Evolutionary conservation across 148 eudicot genomes (phyloP).

Genomic region (Cornus kousa): DNA sequence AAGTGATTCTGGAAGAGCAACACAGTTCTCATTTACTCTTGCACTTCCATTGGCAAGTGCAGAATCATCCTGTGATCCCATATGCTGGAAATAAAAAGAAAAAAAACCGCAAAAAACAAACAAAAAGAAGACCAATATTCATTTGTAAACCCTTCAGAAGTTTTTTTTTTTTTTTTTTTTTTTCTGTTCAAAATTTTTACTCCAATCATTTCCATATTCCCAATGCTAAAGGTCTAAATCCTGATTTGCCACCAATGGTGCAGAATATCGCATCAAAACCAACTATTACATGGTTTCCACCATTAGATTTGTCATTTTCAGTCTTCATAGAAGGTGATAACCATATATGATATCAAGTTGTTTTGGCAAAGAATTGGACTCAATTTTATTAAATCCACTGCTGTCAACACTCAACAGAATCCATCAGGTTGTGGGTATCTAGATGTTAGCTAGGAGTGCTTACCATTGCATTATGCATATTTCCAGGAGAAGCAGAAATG

Average conservation of each 20-base stretch:
- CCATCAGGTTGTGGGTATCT: background rate
- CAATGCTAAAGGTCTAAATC: no score
- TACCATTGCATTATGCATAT: conserved; percentile 99
- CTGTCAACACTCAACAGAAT: background rate
- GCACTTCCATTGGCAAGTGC: background rate
- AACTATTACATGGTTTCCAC: background rate
- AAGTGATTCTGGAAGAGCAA: background rate
- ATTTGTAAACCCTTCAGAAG: background rate
- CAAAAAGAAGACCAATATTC: background rate
- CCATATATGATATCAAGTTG: no score
- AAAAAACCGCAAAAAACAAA: background rate
- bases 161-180: no score
- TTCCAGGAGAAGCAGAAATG: conserved; percentile 97
- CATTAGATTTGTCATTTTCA: background rate
- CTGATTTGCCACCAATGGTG: no score
- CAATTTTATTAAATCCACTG: background rate
- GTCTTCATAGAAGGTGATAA: background rate
- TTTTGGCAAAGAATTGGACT: background rate
- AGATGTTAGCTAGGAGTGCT: conserved; percentile 11
- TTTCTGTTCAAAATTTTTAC: no score
- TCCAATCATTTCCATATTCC: no score
- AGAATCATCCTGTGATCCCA: background rate
- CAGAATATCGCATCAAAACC: background rate
- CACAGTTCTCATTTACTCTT: background rate
- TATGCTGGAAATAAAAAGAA: background rate